phyloP scores from a whole-genome alignment of 1,139 yeast genomes.

The Yamadazyma pseudoaaseri region DNA sequence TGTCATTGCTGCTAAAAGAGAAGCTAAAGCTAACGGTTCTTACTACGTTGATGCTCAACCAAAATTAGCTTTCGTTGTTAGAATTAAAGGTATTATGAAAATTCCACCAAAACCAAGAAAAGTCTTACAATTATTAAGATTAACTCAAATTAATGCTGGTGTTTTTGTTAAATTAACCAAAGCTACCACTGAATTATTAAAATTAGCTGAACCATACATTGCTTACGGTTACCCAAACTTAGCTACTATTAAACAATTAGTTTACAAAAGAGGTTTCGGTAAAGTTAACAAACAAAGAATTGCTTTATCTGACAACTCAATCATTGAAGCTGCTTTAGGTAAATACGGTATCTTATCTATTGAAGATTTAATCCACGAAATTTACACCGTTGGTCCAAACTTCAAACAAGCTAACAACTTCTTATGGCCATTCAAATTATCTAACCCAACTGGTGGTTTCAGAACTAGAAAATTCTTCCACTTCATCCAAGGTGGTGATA shows the following conservation, averaged over 20 bases:
- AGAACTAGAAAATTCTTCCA: constrained; percentile 99
- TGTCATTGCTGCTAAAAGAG: constrained; percentile 88
- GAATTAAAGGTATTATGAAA: constrained; percentile 99
- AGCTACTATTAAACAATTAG: constrained; percentile 91
- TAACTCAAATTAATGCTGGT: constrained; percentile 98
- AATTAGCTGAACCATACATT: constrained; percentile 98
- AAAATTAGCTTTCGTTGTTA: constrained; percentile 93
- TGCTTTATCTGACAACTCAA: constrained; percentile 88
- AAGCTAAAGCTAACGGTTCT: constrained; percentile 94
- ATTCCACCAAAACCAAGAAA: constrained; percentile 99
- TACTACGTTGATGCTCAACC: constrained; percentile 98
- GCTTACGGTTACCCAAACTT: constrained; percentile 99
- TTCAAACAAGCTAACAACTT: constrained; percentile 99
- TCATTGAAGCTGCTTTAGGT: constrained; percentile 93
- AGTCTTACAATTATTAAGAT: constrained; percentile 96
- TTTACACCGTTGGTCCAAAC: constrained; percentile 98
- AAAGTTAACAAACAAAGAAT: constrained; percentile 99
- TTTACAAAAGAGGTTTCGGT: constrained; percentile 99
- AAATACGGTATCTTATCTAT: constrained; percentile 94
- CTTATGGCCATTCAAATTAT: constrained; percentile 99
- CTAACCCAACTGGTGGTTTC: constrained; percentile 99
- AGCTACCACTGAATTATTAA: constrained; percentile 96
- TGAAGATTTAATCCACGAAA: constrained; percentile 99
- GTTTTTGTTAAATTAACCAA: constrained; percentile 97
- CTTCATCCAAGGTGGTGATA: constrained; percentile 98